Percentiles rank a stretch among this genome's conserved stretches.
phyloP scores from a whole-genome alignment of 176 grass and related monocot genomes.

The Rhynchospora pubera region DNA sequence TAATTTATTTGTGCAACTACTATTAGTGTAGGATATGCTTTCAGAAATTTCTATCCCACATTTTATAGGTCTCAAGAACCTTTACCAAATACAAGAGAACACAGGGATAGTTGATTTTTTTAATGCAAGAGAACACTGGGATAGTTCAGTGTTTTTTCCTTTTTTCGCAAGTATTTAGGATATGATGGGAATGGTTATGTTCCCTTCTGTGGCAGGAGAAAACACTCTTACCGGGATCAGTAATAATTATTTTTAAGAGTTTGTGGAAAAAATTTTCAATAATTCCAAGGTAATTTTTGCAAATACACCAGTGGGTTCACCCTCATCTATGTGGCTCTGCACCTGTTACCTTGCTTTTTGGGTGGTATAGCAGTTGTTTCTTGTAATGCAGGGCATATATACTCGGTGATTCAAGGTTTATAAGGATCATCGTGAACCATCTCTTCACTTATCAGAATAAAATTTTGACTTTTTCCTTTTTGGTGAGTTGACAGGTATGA shows the following conservation, averaged over 20 bases:
- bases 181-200: background rate
- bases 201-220: background rate
- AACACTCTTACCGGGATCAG: background rate
- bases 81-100: background rate
- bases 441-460: background rate
- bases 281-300: background rate
- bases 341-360: background rate
- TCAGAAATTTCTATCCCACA: background rate
- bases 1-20: background rate
- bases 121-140: background rate
- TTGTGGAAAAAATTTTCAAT: background rate
- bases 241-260: background rate
- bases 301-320: background rate
- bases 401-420: background rate
- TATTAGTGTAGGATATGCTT: background rate
- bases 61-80: background rate
- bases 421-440: background rate
- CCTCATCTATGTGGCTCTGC: background rate
- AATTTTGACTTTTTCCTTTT: background rate
- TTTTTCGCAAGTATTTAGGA: background rate
- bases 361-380: background rate
- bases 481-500: constrained; percentile 50
- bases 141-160: background rate
- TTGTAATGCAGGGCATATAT: background rate
- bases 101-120: background rate